Conservation (phyloP, 768 basidiomycete species). For the Boletus rufocinnamomeus region DNA sequence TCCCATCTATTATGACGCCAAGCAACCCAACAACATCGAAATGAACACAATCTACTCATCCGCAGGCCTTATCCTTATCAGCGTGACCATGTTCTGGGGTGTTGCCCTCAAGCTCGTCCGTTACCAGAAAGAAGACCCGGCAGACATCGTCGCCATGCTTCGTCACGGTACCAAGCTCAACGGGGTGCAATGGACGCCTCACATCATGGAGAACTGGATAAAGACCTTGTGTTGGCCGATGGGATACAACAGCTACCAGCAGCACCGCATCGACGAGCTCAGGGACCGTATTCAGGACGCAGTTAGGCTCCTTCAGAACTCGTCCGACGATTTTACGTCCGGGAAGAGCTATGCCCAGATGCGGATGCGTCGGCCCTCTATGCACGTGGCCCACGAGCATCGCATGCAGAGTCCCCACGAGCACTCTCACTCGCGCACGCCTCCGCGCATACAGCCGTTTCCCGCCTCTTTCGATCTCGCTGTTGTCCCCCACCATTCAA, state of each 20-base stretch:
- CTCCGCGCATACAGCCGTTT: conserved; percentile 1
- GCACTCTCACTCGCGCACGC: neutral
- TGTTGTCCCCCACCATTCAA: neutral
- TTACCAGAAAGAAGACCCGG: conserved; percentile 61
- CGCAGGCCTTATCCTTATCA: conserved; percentile 55
- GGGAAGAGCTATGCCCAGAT: conserved; percentile 1
- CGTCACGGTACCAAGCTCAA: conserved; percentile 57
- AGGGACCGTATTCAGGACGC: conserved; percentile 57
- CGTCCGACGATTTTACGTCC: conserved; percentile 17
- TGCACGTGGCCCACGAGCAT: conserved; percentile 9
- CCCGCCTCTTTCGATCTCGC: conserved; percentile 7
- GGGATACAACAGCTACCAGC: conserved; percentile 55
- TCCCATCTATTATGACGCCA: conserved; percentile 58
- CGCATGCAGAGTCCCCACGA: neutral
- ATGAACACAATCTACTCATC: conserved; percentile 60
- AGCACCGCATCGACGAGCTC: conserved; percentile 46
- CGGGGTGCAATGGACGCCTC: conserved; percentile 55
- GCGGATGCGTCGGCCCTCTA: conserved; percentile 12
- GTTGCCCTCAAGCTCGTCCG: conserved; percentile 73
- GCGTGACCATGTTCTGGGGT: conserved; percentile 71
- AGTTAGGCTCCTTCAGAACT: conserved; percentile 34
- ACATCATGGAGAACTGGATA: conserved; percentile 59
- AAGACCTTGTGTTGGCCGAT: conserved; percentile 60
- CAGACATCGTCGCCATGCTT: conserved; percentile 68
- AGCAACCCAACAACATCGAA: conserved; percentile 50